A percentile compares a stretch with the other conserved stretches of the same genome.
These are phyloP conservation scores for Stenogyne calaminthoides DNA, from an alignment of 305 asterid species.

Conservation along the genomic window DNA sequence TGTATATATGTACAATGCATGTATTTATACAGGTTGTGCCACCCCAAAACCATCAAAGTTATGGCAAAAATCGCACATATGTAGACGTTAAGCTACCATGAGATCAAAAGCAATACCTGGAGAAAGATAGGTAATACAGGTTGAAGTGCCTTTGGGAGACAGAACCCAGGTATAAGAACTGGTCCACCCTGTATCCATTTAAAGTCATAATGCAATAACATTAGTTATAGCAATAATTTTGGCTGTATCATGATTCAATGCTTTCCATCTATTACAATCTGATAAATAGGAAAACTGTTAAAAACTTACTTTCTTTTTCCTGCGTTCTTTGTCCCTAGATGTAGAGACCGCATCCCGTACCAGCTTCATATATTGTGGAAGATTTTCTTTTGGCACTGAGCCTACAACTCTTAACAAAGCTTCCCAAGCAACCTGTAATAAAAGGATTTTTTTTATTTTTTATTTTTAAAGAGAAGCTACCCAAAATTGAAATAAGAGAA, in stretches of 20 bases:
- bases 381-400: constrained; percentile 90
- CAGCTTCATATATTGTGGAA: constrained; percentile 87
- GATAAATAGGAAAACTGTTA: constrained; percentile 18
- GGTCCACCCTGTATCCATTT: constrained; percentile 73
- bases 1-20: not conserved
- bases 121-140: constrained; percentile 89
- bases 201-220: constrained; percentile 22
- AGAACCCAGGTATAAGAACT: constrained; percentile 91
- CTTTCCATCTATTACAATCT: constrained; percentile 25
- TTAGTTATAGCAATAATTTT: not conserved
- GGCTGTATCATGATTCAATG: constrained; percentile 2
- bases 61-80: not conserved
- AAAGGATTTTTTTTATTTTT: not conserved
- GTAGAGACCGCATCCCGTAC: constrained; percentile 99
- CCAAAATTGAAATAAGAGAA: constrained; percentile 19
- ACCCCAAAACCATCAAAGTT: constrained; percentile 3
- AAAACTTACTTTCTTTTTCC: constrained; percentile 72
- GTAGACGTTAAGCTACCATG: constrained; percentile 12
- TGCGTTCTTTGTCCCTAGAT: constrained; percentile 91
- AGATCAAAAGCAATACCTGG: constrained; percentile 58
- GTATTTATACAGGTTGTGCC: not conserved
- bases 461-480: not conserved
- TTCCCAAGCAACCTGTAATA: constrained; percentile 89
- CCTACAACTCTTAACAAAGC: constrained; percentile 83
- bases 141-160: constrained; percentile 97